phyloP scores from a whole-genome alignment of 2,329 filamentous ascomycete species.

The Phialophora macrospora region DNA sequence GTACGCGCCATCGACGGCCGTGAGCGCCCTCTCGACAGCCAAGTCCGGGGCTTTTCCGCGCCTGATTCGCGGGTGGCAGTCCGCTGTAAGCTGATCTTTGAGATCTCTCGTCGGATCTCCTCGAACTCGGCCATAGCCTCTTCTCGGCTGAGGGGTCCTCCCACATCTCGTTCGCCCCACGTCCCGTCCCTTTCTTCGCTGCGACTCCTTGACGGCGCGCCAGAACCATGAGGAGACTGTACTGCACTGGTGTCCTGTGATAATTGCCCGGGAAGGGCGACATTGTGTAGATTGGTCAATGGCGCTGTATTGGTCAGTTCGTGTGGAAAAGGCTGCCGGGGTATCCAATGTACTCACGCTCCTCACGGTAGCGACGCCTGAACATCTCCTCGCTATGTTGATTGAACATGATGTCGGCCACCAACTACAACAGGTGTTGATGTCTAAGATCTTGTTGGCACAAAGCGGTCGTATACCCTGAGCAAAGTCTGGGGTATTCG shows the following conservation, averaged over 20 bases:
- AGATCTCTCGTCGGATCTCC: slow-evolving; percentile 61
- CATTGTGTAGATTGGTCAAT: slow-evolving; percentile 29
- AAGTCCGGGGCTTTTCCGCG: slow-evolving; percentile 40
- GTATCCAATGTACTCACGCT: slow-evolving; percentile 19
- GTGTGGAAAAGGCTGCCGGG: neutral
- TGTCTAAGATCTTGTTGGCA: neutral
- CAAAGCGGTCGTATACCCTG: neutral
- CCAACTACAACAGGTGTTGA: neutral
- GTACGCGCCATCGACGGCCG: slow-evolving; percentile 24
- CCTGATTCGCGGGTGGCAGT: slow-evolving; percentile 39
- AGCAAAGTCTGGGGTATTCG: slow-evolving; percentile 3
- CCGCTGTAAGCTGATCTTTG: slow-evolving; percentile 55
- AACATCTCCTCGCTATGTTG: slow-evolving; percentile 32
- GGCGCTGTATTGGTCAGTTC: slow-evolving; percentile 15
- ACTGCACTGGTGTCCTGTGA: slow-evolving; percentile 24
- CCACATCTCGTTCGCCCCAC: slow-evolving; percentile 67
- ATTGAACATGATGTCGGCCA: slow-evolving; percentile 29
- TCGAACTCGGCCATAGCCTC: slow-evolving; percentile 65
- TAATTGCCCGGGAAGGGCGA: slow-evolving; percentile 12
- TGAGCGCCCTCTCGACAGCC: slow-evolving; percentile 41
- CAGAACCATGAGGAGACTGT: slow-evolving; percentile 21
- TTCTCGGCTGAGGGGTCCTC: slow-evolving; percentile 57
- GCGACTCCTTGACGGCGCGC: slow-evolving; percentile 17
- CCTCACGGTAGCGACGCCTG: slow-evolving; percentile 24
- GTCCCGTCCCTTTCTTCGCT: slow-evolving; percentile 49